phyloP scores from a whole-genome alignment of 2,329 filamentous ascomycete genomes.

The Cercospora sp. region DNA sequence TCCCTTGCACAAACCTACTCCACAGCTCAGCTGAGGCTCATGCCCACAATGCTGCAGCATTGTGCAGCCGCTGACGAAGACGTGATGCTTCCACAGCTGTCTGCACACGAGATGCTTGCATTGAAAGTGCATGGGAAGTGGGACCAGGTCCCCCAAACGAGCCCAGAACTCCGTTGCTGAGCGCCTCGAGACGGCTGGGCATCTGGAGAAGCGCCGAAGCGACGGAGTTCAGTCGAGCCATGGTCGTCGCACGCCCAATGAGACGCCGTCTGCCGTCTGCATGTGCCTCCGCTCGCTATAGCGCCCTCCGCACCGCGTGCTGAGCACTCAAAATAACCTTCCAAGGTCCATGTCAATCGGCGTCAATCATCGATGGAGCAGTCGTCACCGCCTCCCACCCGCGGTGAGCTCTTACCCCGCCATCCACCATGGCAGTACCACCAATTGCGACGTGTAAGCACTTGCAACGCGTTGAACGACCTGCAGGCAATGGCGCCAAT shows the following conservation, averaged over 20 bases:
- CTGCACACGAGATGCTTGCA: conserved; percentile 8
- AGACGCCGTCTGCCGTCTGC: neutral
- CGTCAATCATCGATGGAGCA: conserved; percentile 1
- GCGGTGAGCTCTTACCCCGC: conserved; percentile 1
- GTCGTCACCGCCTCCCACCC: neutral
- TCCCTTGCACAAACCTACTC: neutral
- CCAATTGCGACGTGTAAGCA: conserved; percentile 1
- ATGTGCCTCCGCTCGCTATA: neutral
- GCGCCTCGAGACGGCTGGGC: neutral
- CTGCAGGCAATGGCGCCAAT: conserved; percentile 8
- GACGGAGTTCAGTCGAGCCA: neutral
- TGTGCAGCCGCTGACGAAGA: conserved; percentile 12
- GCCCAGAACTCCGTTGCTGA: neutral
- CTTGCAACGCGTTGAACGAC: conserved; percentile 15
- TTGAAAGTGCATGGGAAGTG: neutral
- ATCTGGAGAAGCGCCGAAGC: conserved; percentile 9
- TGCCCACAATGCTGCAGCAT: neutral
- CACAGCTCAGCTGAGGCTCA: conserved; percentile 10
- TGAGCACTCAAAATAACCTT: neutral
- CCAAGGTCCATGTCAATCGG: neutral
- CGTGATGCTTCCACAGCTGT: conserved; percentile 12
- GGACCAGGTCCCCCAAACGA: neutral
- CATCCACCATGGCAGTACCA: conserved; percentile 10
- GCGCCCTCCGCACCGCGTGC: neutral
- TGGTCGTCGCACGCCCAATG: neutral